phyloP scores from a whole-genome alignment of 179 eudicot species.

The Beta macrorhiza region DNA sequence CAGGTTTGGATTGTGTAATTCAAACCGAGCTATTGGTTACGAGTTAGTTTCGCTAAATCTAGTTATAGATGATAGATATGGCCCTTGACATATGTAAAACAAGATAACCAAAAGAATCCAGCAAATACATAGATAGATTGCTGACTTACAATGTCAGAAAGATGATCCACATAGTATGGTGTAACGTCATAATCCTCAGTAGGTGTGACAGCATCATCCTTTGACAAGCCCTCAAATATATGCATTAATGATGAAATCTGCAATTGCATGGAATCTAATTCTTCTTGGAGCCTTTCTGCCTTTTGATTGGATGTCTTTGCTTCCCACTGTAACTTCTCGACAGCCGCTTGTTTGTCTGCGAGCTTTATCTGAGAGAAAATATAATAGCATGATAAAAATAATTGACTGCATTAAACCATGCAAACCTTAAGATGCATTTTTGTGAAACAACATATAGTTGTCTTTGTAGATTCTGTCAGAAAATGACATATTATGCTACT shows the following conservation, averaged over 20 bases:
- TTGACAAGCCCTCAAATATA: constrained; percentile 63
- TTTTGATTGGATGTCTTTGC: constrained; percentile 72
- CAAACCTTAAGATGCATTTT: not conserved
- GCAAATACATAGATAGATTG: not conserved
- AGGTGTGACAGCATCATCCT: constrained; percentile 31
- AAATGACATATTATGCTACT: not conserved
- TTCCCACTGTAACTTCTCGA: constrained; percentile 88
- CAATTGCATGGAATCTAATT: constrained; percentile 50
- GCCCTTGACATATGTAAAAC: not conserved
- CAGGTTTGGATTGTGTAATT: no score
- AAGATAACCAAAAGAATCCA: not conserved
- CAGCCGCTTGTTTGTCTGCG: constrained; percentile 91
- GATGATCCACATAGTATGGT: constrained; percentile 41
- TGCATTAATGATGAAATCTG: constrained; percentile 58
- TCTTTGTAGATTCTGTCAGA: not conserved
- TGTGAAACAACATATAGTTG: not conserved
- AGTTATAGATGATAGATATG: not conserved
- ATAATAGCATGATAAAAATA: not conserved
- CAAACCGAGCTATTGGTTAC: not conserved
- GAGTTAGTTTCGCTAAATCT: not conserved
- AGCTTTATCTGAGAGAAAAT: constrained; percentile 60
- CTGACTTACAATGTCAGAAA: constrained; percentile 48
- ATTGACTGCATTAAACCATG: no score
- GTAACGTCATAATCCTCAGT: constrained; percentile 57
- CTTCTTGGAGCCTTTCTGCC: constrained; percentile 71